Base-by-base conservation (phyloP, 345 rosid species). In the Cardiospermum halicacabum region DNA sequence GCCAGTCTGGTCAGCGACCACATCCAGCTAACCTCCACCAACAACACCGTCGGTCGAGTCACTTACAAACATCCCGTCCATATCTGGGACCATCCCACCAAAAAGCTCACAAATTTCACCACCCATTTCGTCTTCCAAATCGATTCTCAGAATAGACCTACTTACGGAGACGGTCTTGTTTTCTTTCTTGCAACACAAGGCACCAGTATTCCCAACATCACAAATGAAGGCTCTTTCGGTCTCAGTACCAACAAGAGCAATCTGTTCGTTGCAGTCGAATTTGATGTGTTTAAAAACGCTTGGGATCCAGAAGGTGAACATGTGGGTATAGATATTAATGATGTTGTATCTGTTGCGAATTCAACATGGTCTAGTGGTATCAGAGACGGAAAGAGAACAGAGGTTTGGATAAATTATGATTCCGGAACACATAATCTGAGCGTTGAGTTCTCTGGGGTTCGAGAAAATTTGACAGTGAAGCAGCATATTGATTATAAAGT, bases 401-500 rank as follows among this genome's bases (percentile, higher is more conserved):
- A 72, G 36, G 82, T 67, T 45, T 65, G 70, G 75, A 70, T 77
- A 47, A 67, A 25, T 8, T 81, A 81, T 32, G 59, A 75, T 53
- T 69, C 76, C 1, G 57, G 43, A 8, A 13, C 28, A 1, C 58
- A 59, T 7, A 50, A 40, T 19, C 18, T 78, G 22, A 61, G 58
- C 34, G 72, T 77, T 7, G 10, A 0, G 4, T 67, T 68, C 56
- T 58, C 58, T 18, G 64, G 69, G 11, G 60, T 65, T 54, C 48
- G 58, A 24, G 60, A 65, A 1, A 45, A 34, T 4, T 18, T 1
- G 13, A 4, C 19, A 8, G 7, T 47, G 36, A 40, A 21, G 42
- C 47, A 32, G 26, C 1, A 11, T 21, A 26, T 16, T 37, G 56
- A 43, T 51, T 71, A 39, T 57, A 30, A 28, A 4, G 54, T 62